Evolutionary conservation across 2,329 filamentous ascomycete genomes (phyloP).

Genomic region (Phaeophleospora eucalypticola): DNA sequence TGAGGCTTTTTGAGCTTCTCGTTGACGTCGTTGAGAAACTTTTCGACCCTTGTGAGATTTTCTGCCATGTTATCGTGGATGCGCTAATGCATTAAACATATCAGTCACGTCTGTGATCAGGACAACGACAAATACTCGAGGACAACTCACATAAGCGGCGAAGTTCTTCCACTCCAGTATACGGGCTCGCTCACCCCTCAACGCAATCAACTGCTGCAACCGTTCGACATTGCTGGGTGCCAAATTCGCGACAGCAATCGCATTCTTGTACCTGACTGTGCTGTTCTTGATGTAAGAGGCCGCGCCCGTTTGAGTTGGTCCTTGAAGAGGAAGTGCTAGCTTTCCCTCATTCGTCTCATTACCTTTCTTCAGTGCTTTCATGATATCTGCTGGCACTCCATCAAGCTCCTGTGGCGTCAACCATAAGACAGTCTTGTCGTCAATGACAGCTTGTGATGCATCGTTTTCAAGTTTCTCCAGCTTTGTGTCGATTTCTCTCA

Average conservation of each 20-base stretch:
- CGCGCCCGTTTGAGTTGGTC: slow-evolving; percentile 62
- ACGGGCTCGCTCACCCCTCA: background rate
- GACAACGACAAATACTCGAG: background rate
- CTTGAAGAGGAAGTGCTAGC: slow-evolving; percentile 63
- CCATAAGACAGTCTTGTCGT: slow-evolving; percentile 66
- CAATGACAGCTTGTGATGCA: slow-evolving; percentile 49
- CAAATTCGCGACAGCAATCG: background rate
- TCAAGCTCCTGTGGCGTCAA: slow-evolving; percentile 67
- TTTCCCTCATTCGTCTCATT: slow-evolving; percentile 65
- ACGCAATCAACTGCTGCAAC: background rate
- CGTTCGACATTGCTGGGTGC: slow-evolving; percentile 1
- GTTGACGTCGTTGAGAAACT: background rate
- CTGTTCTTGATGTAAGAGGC: background rate
- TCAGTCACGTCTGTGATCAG: background rate
- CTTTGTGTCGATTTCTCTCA: slow-evolving; percentile 77
- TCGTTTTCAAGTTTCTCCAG: slow-evolving; percentile 56
- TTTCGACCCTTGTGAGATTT: background rate
- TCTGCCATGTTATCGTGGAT: background rate
- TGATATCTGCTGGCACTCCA: slow-evolving; percentile 67
- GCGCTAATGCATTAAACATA: background rate
- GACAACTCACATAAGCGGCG: slow-evolving; percentile 1
- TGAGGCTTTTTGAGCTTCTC: background rate
- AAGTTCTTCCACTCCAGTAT: background rate
- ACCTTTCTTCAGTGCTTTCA: slow-evolving; percentile 65
- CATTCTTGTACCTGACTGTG: background rate